These are phyloP conservation scores for Quercus wislizeni DNA, from an alignment of 306 rosid species.

Conservation along the genomic window DNA sequence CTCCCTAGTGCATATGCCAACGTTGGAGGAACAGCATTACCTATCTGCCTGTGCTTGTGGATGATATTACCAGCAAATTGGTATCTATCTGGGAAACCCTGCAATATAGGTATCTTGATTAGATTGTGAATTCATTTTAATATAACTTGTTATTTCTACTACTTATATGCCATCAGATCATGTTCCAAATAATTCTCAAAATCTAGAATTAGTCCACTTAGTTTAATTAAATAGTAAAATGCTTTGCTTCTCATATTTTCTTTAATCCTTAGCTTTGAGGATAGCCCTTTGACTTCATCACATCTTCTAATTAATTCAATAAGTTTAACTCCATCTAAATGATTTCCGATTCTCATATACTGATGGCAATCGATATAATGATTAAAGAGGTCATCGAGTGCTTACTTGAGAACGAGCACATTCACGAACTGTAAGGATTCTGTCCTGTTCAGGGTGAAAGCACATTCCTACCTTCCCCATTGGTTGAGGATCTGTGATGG, in stretches of 20 bases:
- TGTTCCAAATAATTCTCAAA: not conserved
- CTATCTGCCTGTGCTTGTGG: conserved; percentile 93
- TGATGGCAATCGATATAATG: conserved; percentile 7
- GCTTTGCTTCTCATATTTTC: not conserved
- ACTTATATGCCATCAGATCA: too few relatives aligned
- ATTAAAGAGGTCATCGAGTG: not conserved
- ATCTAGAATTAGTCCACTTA: not conserved
- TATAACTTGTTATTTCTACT: not conserved
- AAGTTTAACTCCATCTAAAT: not conserved
- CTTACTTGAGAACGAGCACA: conserved; percentile 97
- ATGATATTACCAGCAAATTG: conserved; percentile 66
- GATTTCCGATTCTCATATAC: not conserved
- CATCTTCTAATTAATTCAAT: not conserved
- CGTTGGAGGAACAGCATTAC: conserved; percentile 98
- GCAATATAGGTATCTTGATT: conserved; percentile 24
- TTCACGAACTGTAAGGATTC: conserved; percentile 91
- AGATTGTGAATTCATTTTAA: not conserved
- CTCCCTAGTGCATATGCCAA: conserved; percentile 80
- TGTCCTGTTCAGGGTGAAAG: conserved; percentile 95
- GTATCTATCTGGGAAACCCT: conserved; percentile 87
- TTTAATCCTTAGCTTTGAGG: not conserved
- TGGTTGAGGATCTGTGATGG: conserved; percentile 95
- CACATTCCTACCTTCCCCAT: conserved; percentile 99
- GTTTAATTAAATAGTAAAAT: too few relatives aligned
- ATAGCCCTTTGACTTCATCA: not conserved